Conservation (phyloP, 1,139 yeast genomes). For the Zygosaccharomyces pseudobailii region DNA sequence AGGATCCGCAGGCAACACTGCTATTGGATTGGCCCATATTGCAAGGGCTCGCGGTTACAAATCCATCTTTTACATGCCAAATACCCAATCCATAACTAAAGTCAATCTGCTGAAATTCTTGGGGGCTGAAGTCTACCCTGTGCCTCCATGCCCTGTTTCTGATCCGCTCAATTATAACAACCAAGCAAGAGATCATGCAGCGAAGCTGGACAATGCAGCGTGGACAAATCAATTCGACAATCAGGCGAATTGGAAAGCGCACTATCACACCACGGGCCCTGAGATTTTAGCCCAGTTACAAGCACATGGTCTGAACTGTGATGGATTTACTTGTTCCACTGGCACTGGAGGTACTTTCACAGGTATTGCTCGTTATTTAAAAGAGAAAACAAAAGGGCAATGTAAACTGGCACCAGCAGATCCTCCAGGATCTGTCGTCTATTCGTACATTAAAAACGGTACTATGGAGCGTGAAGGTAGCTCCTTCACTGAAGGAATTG, state of each 20-base stretch:
- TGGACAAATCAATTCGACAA: constrained; percentile 94
- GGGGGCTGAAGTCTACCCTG: constrained; percentile 86
- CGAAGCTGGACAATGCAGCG: constrained; percentile 64
- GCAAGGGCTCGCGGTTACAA: constrained; percentile 80
- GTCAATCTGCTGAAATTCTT: constrained; percentile 65
- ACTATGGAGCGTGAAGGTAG: constrained; percentile 70
- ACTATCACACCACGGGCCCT: constrained; percentile 88
- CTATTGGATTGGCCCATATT: constrained; percentile 85
- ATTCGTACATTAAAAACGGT: constrained; percentile 65
- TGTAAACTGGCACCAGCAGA: constrained; percentile 73
- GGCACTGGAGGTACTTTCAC: constrained; percentile 93
- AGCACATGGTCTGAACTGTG: constrained; percentile 42
- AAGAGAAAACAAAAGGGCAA: constrained; percentile 54
- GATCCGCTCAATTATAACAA: constrained; percentile 82
- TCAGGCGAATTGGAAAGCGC: constrained; percentile 81
- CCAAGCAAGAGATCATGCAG: constrained; percentile 82
- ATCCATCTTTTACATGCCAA: constrained; percentile 84
- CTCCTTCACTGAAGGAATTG: constrained; percentile 92
- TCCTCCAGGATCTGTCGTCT: constrained; percentile 88
- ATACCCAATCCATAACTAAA: constrained; percentile 76
- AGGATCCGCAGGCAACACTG: constrained; percentile 80
- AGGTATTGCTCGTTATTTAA: constrained; percentile 71
- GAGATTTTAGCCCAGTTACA: constrained; percentile 82
- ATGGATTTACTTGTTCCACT: constrained; percentile 82
- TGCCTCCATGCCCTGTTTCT: constrained; percentile 80